Base-by-base conservation (phyloP, 805 yeast species). In the Candida chauliodis region DNA sequence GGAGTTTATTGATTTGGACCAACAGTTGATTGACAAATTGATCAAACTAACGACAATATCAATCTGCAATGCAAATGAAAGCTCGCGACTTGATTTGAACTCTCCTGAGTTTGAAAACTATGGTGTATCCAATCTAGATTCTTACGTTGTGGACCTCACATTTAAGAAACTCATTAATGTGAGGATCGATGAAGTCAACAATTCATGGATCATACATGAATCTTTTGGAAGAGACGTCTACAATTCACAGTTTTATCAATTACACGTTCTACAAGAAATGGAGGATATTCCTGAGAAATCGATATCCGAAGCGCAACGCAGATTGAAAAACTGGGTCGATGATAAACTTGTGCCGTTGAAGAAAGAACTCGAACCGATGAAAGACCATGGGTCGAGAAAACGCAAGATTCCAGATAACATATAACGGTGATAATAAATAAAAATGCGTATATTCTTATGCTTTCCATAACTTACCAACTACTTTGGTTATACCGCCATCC, bases 401-500 rank as follows among this genome's bases (percentile, higher is more conserved):
- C 18, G 38, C 19, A 39, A 39, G 26, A 27, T 37, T 2, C 37
- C 43, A 3, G 43, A 36, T 31, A 32, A 40, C 25, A 14, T 19
- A 3, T 37, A 32, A 17, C 1, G 15, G 13, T 5, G 4, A 10
- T 14, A 23, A 40, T 30, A 42, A 43, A 36, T 33, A 44, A 23
- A 24, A 23, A 17, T 40, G 38, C 15, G 9, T n/a, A 15, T 19
- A 5, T 5, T 2, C 29, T 49, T 49, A 64, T 18, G 71, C 71
- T 44, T 56, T 61, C 63, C 65, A 67, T 35, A 65, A 35, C 46
- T 57, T 61, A 47, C 61, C 45, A 30, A 77, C 43, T 22, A 79
- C 50, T 39, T 76, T 78, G 24, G 75, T 60, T 30, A 85, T 46
- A 31, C 95, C 95, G 42, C 79, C 80, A 50, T 75, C 79, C 45